phyloP scores from a whole-genome alignment of 805 yeast genomes.

The Tetrapisispora fleetii region DNA sequence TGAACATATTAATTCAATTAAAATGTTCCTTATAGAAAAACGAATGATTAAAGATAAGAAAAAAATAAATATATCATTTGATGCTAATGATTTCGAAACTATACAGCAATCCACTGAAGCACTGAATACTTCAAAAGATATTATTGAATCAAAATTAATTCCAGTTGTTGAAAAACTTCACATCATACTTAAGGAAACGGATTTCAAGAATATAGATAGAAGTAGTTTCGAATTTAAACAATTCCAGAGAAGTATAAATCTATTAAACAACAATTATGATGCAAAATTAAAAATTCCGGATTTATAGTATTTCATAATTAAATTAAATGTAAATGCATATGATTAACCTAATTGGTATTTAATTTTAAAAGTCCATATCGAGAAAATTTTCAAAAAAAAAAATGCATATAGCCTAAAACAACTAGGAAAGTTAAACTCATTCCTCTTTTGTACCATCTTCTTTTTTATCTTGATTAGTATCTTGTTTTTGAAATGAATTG shows the following conservation, averaged over 20 bases:
- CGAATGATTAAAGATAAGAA: conserved; percentile 16
- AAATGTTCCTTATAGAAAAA: conserved; percentile 23
- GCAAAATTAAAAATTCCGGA: background rate
- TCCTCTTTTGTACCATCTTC: background rate
- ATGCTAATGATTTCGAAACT: background rate
- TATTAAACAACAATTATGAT: conserved; percentile 6
- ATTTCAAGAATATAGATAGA: conserved; percentile 11
- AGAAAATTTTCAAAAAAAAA: no score
- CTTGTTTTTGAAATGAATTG: background rate
- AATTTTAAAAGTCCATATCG: background rate
- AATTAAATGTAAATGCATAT: background rate
- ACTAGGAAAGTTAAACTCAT: background rate
- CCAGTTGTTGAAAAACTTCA: conserved; percentile 10
- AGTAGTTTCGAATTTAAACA: conserved; percentile 8
- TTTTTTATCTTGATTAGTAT: background rate
- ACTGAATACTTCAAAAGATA: conserved; percentile 5
- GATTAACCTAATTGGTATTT: background rate
- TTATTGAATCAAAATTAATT: conserved; percentile 11
- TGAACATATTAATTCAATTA: conserved; percentile 22
- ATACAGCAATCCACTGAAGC: conserved; percentile 1
- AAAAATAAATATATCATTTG: background rate
- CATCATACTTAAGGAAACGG: conserved; percentile 8
- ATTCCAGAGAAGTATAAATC: conserved; percentile 11
- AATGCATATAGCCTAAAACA: no score
- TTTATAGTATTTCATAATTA: background rate